Percentiles rank a stretch among this genome's conserved stretches.
phyloP scores from a whole-genome alignment of 495 filamentous ascomycete genomes.

The Neurospora hispaniola region DNA sequence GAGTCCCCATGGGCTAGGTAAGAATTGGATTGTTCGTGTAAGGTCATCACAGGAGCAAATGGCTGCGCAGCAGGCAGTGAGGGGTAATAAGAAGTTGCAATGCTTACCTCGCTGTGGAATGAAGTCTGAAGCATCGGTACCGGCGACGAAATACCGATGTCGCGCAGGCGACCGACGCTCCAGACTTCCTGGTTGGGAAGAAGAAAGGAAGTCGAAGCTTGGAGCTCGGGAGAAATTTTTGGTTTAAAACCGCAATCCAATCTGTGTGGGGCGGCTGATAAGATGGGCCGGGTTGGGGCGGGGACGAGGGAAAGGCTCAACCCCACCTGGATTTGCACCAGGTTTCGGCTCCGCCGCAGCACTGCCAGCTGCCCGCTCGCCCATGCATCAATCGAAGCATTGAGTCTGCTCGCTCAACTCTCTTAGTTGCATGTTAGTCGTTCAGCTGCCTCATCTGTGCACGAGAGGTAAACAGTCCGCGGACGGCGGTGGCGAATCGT shows the following conservation, averaged over 20 bases:
- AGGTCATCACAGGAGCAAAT: slow-evolving; percentile 43
- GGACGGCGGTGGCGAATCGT: slow-evolving; percentile 8
- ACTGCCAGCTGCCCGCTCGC: neutral
- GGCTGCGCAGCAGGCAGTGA: slow-evolving; percentile 9
- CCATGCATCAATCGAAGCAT: neutral
- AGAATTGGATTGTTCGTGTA: slow-evolving; percentile 75
- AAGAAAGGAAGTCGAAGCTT: slow-evolving; percentile 8
- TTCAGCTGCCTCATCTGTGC: neutral
- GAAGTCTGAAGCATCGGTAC: slow-evolving; percentile 18
- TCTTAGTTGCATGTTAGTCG: neutral
- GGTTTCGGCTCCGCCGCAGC: neutral
- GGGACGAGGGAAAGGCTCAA: neutral
- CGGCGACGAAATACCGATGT: neutral
- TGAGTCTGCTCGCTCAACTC: neutral
- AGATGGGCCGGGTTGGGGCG: slow-evolving; percentile 5
- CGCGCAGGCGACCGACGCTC: slow-evolving; percentile 2
- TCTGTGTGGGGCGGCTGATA: slow-evolving; percentile 19
- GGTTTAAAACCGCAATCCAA: slow-evolving; percentile 9
- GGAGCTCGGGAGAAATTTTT: slow-evolving; percentile 18
- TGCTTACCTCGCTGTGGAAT: slow-evolving; percentile 5
- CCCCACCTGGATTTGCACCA: neutral
- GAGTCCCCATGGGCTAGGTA: slow-evolving; percentile 59
- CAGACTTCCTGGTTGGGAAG: slow-evolving; percentile 1
- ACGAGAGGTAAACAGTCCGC: neutral
- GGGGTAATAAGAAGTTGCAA: slow-evolving; percentile 7